These are phyloP conservation scores for Trichoderma cornu-damae DNA, from an alignment of 2,329 filamentous ascomycete genomes.

Conservation along the genomic window DNA sequence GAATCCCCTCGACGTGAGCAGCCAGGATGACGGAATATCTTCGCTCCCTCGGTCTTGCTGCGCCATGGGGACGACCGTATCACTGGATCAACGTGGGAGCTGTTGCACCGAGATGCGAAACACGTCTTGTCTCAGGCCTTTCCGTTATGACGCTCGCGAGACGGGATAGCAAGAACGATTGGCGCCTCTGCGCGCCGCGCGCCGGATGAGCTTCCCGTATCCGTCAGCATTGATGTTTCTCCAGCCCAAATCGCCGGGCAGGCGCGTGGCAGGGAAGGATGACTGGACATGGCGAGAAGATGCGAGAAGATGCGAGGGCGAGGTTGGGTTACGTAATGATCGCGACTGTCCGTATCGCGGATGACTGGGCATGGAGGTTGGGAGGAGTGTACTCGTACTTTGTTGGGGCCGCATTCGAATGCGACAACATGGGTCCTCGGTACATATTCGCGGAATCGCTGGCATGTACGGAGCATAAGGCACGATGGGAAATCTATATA, in stretches of 20 bases:
- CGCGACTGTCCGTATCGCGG: background rate
- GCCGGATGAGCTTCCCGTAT: slow-evolving; percentile 5
- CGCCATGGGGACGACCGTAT: slow-evolving; percentile 4
- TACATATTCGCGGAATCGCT: no score
- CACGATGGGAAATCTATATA: no score
- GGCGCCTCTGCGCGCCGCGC: background rate
- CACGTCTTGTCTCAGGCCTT: slow-evolving; percentile 12
- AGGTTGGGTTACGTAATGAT: background rate
- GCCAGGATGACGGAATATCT: background rate
- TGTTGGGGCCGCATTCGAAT: no score
- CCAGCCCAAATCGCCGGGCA: background rate
- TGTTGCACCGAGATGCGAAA: slow-evolving; percentile 10
- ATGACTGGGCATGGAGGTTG: background rate
- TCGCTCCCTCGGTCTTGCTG: background rate
- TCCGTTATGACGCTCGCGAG: slow-evolving; percentile 11
- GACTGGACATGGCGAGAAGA: background rate
- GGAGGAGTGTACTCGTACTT: no score
- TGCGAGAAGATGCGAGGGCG: background rate
- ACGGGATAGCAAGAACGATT: slow-evolving; percentile 5
- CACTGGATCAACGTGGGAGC: background rate
- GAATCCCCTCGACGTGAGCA: background rate
- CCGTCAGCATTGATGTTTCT: slow-evolving; percentile 3
- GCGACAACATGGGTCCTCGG: no score
- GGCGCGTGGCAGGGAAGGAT: slow-evolving; percentile 7
- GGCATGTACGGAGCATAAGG: no score